Conservation (phyloP, 73 alveolate species). For the Effrenium voratum region DNA sequence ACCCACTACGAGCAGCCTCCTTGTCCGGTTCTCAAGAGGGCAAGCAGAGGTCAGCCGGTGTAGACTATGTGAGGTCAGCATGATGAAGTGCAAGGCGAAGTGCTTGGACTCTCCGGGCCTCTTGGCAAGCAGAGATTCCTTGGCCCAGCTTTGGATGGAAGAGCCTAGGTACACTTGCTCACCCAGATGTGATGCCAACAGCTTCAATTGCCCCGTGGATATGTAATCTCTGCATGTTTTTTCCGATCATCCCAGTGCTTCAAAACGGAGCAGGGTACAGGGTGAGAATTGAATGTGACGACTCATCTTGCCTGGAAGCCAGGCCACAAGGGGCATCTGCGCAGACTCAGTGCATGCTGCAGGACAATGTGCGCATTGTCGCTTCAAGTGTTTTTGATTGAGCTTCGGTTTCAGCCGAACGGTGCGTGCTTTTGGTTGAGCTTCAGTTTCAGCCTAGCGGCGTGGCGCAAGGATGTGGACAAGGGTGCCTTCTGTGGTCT, state of each 20-base stretch:
- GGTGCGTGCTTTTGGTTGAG: too few species aligned
- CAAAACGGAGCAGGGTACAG: not conserved
- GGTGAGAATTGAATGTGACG: too few species aligned
- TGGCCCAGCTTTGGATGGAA: not conserved
- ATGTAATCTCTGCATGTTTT: not conserved
- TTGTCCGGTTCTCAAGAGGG: not conserved
- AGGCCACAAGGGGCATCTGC: conserved; percentile 82
- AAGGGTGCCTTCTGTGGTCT: conserved; percentile 80
- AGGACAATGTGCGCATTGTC: too few species aligned
- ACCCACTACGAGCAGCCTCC: conserved; percentile 68
- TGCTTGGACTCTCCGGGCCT: conserved; percentile 54
- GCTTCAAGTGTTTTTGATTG: too few species aligned
- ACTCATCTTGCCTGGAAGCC: too few species aligned
- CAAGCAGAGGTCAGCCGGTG: not conserved
- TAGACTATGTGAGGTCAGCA: not conserved
- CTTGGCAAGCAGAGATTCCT: not conserved
- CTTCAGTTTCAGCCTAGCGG: not conserved
- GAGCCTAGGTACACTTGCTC: conserved; percentile 65
- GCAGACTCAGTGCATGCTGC: conserved; percentile 77
- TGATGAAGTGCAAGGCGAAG: conserved; percentile 67
- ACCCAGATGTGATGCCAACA: conserved; percentile 79
- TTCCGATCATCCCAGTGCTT: not conserved
- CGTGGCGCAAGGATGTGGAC: conserved; percentile 39
- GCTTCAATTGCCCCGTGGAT: conserved; percentile 59
- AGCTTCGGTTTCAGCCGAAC: not conserved